phyloP scores from a whole-genome alignment of 2,329 filamentous ascomycete species.

The Atkinsonella hypoxylon region DNA sequence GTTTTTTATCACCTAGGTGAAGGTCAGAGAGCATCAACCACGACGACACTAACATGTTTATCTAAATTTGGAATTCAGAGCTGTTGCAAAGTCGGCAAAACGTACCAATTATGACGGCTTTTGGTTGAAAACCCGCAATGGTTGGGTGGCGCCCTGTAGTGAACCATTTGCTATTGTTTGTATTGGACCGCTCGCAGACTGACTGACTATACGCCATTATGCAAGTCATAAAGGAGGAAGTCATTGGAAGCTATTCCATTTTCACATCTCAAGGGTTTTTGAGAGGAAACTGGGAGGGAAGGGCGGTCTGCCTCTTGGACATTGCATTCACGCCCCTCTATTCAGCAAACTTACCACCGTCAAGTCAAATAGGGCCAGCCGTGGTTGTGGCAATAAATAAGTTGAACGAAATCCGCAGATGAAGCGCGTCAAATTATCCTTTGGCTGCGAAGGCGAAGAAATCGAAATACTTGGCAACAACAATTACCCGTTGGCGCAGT shows the following conservation, averaged over 20 bases:
- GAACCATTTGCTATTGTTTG: background rate
- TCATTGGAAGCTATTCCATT: background rate
- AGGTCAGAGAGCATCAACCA: too few species aligned
- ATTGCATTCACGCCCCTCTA: background rate
- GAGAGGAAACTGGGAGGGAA: background rate
- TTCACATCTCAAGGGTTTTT: background rate
- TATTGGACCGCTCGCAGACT: background rate
- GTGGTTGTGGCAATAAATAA: background rate
- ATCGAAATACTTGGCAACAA: background rate
- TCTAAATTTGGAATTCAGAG: background rate
- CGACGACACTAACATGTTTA: too few species aligned
- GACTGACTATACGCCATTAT: background rate
- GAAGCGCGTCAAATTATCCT: background rate
- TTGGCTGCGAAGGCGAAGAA: background rate
- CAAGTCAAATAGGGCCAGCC: background rate
- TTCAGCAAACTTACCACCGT: background rate
- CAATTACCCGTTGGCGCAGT: too few species aligned
- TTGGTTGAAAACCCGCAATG: background rate
- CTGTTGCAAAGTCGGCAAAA: background rate
- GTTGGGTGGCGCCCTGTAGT: background rate
- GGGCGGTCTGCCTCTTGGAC: background rate
- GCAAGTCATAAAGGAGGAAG: background rate
- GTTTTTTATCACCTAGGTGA: too few species aligned
- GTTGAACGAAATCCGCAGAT: background rate
- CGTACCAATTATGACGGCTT: background rate